Evolutionary conservation across 345 rosid genomes (phyloP), one percentile per base, ranked within the genome.

Genomic region (Salix exigua): DNA sequence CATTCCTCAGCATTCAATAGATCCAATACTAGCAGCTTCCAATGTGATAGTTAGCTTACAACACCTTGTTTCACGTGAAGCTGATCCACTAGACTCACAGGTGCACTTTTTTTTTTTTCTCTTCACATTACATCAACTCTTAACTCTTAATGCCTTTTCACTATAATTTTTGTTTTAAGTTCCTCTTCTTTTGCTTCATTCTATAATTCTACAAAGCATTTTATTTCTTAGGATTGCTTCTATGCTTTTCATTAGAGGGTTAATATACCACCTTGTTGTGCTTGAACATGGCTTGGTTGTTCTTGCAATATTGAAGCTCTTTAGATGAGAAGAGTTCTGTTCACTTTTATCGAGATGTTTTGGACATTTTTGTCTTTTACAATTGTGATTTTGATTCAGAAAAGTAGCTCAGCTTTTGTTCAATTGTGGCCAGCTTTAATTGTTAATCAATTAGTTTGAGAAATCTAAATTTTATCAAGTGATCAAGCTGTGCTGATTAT

Each of bases 51-150:
- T 91, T 61, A 91, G 94, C 81, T 89, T 93, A 75, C 96, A 95
- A 63, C 96, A 95, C 75, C 92, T 93, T 14, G 83, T 95, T 77
- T 93, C 99, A 9, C 91, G 97, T 26, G 99, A 95, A 74, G 89
- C 97, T 2, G 97, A 95, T 86, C 97, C 97, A 65, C 76, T 93
- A 70, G 97, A 95, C 81, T 89, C 99, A 0, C 96, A 88, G 90
- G 99, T 95, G 96, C 93, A 77, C n/a, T 1, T 40, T 28, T 18
- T 26, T 10, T 66, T 17, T 69, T 10, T 66, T 17, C 61, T 38
- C 19, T 33, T 70, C 28, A 25, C 4, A 62, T 69, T 33, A 51
- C 33, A 38, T 33, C 72, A 5, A 46, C 19, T 46, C 5, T 18
- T 19, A 21, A 33, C 5, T 2, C 18, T 26, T 63, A 7, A 58